Conservation (phyloP, 345 rosid genomes). For the Aquilaria malaccensis region DNA sequence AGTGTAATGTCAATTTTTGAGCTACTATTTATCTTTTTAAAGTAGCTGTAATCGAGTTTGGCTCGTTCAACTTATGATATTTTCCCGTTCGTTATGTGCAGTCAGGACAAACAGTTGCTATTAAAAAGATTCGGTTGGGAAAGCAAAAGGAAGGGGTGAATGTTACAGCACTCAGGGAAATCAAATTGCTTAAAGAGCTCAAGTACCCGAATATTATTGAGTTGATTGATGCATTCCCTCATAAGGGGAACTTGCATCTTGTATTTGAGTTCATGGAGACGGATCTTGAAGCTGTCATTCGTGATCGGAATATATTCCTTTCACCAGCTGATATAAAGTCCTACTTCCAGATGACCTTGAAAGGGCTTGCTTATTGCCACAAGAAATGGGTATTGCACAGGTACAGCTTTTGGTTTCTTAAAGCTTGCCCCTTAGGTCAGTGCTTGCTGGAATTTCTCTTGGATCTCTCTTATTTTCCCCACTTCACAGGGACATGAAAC, state of each 20-base stretch:
- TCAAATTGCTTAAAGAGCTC: slow-evolving; percentile 49
- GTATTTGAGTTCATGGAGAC: slow-evolving; percentile 66
- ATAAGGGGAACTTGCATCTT: slow-evolving; percentile 49
- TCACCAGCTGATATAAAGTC: slow-evolving; percentile 57
- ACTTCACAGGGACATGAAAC: slow-evolving; percentile 50
- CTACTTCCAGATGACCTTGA: slow-evolving; percentile 49
- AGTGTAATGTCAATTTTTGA: neutral
- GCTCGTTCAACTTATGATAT: neutral
- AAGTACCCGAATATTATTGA: slow-evolving; percentile 48
- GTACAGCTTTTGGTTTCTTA: slow-evolving; percentile 9
- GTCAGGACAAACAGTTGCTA: slow-evolving; percentile 54
- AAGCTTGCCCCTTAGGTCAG: neutral
- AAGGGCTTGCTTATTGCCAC: slow-evolving; percentile 49
- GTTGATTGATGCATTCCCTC: slow-evolving; percentile 53
- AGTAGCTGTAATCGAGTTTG: too few relatives aligned
- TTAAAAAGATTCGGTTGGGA: slow-evolving; percentile 54
- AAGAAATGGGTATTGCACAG: slow-evolving; percentile 62
- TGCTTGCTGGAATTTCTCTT: slow-evolving; percentile 1
- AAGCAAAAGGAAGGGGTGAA: slow-evolving; percentile 61
- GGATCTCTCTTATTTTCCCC: slow-evolving; percentile 1
- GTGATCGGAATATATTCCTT: slow-evolving; percentile 46
- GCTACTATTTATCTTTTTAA: neutral
- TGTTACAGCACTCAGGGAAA: slow-evolving; percentile 58
- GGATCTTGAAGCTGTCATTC: slow-evolving; percentile 60
- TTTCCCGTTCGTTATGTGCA: neutral